These are phyloP conservation scores for Salvia miltiorrhiza DNA, from an alignment of 257 asterid species.

Conservation along the genomic window DNA sequence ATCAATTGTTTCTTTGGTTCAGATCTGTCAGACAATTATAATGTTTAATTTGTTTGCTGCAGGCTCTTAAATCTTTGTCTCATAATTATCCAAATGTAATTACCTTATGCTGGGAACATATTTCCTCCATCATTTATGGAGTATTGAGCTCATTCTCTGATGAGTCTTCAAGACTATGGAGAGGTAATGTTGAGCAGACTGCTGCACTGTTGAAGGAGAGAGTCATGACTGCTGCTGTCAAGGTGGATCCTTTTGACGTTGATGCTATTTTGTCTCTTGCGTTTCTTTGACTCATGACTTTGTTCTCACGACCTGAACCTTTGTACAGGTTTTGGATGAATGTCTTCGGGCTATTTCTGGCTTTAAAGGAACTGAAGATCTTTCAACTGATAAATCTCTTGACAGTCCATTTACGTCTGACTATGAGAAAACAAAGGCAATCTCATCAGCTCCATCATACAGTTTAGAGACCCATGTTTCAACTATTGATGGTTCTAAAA, in stretches of 20 bases:
- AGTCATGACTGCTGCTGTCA: conserved; percentile 71
- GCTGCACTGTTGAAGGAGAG: conserved; percentile 63
- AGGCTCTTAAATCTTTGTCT: conserved; percentile 91
- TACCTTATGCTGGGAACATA: conserved; percentile 66
- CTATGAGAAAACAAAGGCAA: conserved; percentile 64
- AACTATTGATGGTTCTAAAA: conserved; percentile 39
- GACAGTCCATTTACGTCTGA: conserved; percentile 87
- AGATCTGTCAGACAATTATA: background rate
- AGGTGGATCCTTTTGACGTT: conserved; percentile 42
- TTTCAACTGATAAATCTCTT: conserved; percentile 65
- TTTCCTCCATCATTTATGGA: conserved; percentile 49
- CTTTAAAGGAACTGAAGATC: conserved; percentile 94
- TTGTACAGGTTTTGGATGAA: conserved; percentile 83
- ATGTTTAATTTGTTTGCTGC: conserved; percentile 34
- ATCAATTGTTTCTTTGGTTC: too few species aligned
- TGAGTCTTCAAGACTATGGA: conserved; percentile 49
- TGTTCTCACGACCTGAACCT: conserved; percentile 10
- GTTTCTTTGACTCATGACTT: background rate
- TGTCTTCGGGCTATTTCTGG: conserved; percentile 94
- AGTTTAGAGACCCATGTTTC: conserved; percentile 43
- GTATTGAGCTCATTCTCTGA: conserved; percentile 48
- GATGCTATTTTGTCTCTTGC: too few species aligned
- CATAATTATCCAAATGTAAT: conserved; percentile 83
- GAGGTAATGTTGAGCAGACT: conserved; percentile 45
- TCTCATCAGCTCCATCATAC: conserved; percentile 89